Evolutionary conservation across 169 alveolate genomes (phyloP).

Genomic region (Pseudocohnilembus persalinus): DNA sequence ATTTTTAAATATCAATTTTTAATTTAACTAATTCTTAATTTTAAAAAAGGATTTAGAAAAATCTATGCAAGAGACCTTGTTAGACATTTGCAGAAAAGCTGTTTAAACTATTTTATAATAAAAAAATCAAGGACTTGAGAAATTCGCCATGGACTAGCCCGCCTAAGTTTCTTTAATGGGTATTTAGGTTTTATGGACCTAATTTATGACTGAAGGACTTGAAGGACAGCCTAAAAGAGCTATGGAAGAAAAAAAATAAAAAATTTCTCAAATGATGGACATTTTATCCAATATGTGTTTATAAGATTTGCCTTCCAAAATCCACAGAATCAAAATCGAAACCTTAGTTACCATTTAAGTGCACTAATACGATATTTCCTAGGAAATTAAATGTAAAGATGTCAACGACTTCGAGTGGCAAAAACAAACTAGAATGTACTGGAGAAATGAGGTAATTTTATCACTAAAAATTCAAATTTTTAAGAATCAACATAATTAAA

Average conservation of each 20-base stretch:
- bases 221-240: constrained; percentile 78
- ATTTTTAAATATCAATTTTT: no score
- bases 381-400: constrained; percentile 90
- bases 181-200: constrained; percentile 93
- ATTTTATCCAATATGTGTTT: constrained; percentile 90
- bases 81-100: constrained; percentile 85
- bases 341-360: constrained; percentile 96
- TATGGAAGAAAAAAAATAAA: constrained; percentile 77
- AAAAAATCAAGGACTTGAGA: constrained; percentile 72
- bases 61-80: constrained; percentile 89
- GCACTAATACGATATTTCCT: constrained; percentile 95
- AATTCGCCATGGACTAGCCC: constrained; percentile 89
- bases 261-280: constrained; percentile 87
- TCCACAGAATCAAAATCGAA: constrained; percentile 93
- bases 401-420: constrained; percentile 96
- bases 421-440: constrained; percentile 91
- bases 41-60: constrained; percentile 87
- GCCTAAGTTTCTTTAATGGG: constrained; percentile 94
- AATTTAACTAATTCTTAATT: no score
- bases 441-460: constrained; percentile 91
- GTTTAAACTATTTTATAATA: constrained; percentile 5
- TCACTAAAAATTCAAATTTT: no score
- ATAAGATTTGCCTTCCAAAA: constrained; percentile 88
- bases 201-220: constrained; percentile 92
- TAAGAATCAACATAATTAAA: no score